phyloP scores from a whole-genome alignment of 2,329 filamentous ascomycete genomes.

The Stagonosporopsis tanaceti region DNA sequence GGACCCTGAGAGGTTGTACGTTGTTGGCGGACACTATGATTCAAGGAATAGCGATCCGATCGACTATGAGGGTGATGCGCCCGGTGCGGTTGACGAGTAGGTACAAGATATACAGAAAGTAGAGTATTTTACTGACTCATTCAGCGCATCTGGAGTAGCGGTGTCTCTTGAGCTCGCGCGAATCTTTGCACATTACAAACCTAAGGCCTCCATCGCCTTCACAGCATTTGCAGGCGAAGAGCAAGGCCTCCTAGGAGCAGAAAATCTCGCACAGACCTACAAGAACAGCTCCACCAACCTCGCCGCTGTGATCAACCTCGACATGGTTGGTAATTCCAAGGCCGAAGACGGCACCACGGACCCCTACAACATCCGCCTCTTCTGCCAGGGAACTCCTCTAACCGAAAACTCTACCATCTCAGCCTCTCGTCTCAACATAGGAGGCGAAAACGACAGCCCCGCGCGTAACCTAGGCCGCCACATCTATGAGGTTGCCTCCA shows the following conservation, averaged over 20 bases:
- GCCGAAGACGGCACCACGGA: constrained; percentile 54
- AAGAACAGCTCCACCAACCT: constrained; percentile 59
- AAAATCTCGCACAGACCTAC: constrained; percentile 59
- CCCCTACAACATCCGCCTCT: constrained; percentile 61
- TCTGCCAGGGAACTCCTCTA: constrained; percentile 57
- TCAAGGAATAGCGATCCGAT: constrained; percentile 57
- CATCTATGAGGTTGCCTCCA: constrained; percentile 61
- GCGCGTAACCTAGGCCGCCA: constrained; percentile 62
- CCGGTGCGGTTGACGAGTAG: constrained; percentile 62
- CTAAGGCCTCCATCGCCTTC: constrained; percentile 61
- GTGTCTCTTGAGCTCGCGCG: constrained; percentile 63
- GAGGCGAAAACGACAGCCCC: constrained; percentile 60
- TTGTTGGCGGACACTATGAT: constrained; percentile 64
- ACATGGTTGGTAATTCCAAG: constrained; percentile 59
- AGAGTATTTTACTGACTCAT: neutral
- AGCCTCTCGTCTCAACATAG: constrained; percentile 47
- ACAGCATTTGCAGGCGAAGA: constrained; percentile 65
- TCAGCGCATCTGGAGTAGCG: constrained; percentile 27
- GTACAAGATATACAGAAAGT: neutral
- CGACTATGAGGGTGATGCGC: constrained; percentile 60
- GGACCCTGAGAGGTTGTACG: constrained; percentile 58
- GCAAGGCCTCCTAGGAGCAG: constrained; percentile 60
- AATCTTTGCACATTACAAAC: constrained; percentile 56
- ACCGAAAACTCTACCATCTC: constrained; percentile 51
- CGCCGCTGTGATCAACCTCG: constrained; percentile 63